A percentile compares a stretch with the other conserved stretches of the same genome.
These are phyloP conservation scores for Triangularia setosa DNA, from an alignment of 2,329 filamentous ascomycete genomes.

Conservation along the genomic window DNA sequence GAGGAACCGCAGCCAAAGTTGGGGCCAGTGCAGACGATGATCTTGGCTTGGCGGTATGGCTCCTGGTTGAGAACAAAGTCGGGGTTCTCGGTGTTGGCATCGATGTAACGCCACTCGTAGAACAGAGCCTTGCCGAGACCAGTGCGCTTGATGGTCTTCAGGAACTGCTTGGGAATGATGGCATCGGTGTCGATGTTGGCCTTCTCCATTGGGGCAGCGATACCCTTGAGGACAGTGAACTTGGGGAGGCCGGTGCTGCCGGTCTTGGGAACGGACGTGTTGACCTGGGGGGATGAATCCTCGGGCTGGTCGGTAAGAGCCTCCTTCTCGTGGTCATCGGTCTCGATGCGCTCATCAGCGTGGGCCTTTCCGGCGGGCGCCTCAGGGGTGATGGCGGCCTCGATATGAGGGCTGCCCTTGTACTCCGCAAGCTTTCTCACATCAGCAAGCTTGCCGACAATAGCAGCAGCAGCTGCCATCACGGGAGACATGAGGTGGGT, in stretches of 20 bases:
- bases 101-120: conserved; percentile 73
- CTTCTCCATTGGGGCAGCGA: conserved; percentile 81
- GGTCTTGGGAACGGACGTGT: conserved; percentile 50
- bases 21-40: conserved; percentile 82
- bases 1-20: conserved; percentile 96
- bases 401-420: conserved; percentile 56
- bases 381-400: conserved; percentile 43
- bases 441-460: conserved; percentile 87
- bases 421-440: conserved; percentile 72
- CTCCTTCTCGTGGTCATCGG: conserved; percentile 51
- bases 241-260: conserved; percentile 67
- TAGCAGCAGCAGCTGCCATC: conserved; percentile 89
- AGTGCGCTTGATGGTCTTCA: conserved; percentile 98
- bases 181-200: conserved; percentile 97
- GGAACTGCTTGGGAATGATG: conserved; percentile 98
- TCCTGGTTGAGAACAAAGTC: conserved; percentile 88
- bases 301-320: conserved; percentile 55
- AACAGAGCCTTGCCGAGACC: conserved; percentile 88
- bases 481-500: conserved; percentile 97
- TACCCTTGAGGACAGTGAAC: conserved; percentile 79
- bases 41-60: conserved; percentile 79
- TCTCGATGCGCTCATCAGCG: conserved; percentile 49
- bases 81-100: conserved; percentile 69
- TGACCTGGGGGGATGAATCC: conserved; percentile 62
- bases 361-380: conserved; percentile 38